Conservation (phyloP, 2,329 filamentous ascomycete species). For the Cercospora brassicicola region DNA sequence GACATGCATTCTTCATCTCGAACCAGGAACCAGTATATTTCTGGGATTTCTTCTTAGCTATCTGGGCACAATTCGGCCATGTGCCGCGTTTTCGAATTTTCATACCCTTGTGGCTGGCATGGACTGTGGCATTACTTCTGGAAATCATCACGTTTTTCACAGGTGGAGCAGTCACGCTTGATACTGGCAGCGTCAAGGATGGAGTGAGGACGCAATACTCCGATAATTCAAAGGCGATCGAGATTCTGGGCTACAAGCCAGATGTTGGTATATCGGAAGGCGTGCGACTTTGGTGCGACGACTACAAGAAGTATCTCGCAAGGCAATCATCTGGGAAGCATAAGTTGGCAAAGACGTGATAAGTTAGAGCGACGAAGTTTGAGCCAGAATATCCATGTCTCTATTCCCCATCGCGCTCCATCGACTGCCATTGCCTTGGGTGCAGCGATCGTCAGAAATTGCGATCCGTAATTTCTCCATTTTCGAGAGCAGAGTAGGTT, state of each 20-base stretch:
- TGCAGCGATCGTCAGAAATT: background rate
- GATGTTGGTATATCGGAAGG: slow-evolving; percentile 54
- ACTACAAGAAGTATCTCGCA: slow-evolving; percentile 31
- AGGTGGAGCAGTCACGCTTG: slow-evolving; percentile 50
- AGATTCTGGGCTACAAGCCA: slow-evolving; percentile 55
- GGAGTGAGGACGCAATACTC: slow-evolving; percentile 56
- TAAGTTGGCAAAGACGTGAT: background rate
- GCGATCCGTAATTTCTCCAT: background rate
- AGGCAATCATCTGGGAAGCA: background rate
- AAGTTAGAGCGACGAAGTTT: background rate
- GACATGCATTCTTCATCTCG: slow-evolving; percentile 85
- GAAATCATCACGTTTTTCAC: slow-evolving; percentile 52
- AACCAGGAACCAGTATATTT: slow-evolving; percentile 88
- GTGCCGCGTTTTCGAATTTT: slow-evolving; percentile 51
- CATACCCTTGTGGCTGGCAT: slow-evolving; percentile 53
- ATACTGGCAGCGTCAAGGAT: slow-evolving; percentile 57
- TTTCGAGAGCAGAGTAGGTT: background rate
- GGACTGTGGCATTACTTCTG: slow-evolving; percentile 48
- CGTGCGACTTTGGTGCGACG: slow-evolving; percentile 51
- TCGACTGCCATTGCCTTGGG: background rate
- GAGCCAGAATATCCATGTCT: background rate
- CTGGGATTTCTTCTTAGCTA: slow-evolving; percentile 79
- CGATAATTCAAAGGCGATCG: slow-evolving; percentile 53
- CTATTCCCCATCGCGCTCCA: background rate
- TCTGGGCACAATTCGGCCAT: slow-evolving; percentile 67